Evolutionary conservation across 768 basidiomycete species (phyloP).

Genomic region (Phylloporus sp.): DNA sequence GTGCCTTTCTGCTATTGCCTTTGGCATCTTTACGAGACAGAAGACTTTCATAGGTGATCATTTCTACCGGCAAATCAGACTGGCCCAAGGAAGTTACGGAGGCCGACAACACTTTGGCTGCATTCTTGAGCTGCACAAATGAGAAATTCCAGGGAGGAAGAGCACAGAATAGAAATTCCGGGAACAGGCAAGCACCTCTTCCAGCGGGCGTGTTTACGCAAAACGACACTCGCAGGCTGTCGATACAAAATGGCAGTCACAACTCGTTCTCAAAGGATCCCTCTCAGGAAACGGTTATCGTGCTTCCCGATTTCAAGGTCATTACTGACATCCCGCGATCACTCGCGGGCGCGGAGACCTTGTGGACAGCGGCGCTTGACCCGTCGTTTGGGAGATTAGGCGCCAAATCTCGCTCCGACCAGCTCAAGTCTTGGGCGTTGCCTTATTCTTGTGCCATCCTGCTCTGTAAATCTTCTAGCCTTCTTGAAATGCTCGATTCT

Average conservation of each 20-base stretch:
- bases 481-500: neutral
- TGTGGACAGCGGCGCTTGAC: slow-evolving; percentile 63
- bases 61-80: slow-evolving; percentile 86
- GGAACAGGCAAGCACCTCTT: slow-evolving; percentile 5
- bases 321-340: slow-evolving; percentile 67
- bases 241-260: slow-evolving; percentile 83
- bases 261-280: slow-evolving; percentile 56
- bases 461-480: slow-evolving; percentile 56
- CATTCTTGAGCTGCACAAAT: slow-evolving; percentile 37
- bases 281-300: slow-evolving; percentile 70
- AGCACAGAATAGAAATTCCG: neutral
- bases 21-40: neutral
- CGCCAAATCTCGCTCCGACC: slow-evolving; percentile 37
- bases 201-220: slow-evolving; percentile 55
- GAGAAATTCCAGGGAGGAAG: slow-evolving; percentile 9
- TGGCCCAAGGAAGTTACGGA: slow-evolving; percentile 81
- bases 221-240: slow-evolving; percentile 49
- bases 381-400: slow-evolving; percentile 51
- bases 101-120: slow-evolving; percentile 65
- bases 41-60: slow-evolving; percentile 55
- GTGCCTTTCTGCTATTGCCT: slow-evolving; percentile 5
- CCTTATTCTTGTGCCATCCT: slow-evolving; percentile 90
- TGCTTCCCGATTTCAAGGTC: slow-evolving; percentile 90
- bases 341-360: slow-evolving; percentile 55
- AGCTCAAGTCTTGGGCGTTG: slow-evolving; percentile 67